phyloP scores from a whole-genome alignment of 306 rosid species.

The Castanea crenata region DNA sequence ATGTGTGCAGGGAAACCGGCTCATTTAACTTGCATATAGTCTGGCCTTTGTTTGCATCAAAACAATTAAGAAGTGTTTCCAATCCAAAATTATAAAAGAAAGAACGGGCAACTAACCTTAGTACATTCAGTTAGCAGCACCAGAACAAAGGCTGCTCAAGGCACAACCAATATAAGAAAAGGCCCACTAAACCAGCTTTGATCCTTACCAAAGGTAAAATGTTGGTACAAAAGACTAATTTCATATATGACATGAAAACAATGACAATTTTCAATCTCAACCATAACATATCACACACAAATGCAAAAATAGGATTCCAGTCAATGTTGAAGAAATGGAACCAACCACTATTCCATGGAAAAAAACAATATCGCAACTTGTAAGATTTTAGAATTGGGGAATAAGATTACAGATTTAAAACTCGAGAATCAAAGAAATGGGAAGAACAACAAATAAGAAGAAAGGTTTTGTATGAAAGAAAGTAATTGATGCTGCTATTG shows the following conservation, averaged over 20 bases:
- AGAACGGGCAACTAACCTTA: neutral
- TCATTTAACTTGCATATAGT: neutral
- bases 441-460: conserved; percentile 22
- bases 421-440: conserved; percentile 30
- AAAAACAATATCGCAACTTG: conserved; percentile 20
- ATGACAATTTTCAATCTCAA: conserved; percentile 24
- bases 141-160: neutral
- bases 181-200: neutral
- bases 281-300: conserved; percentile 21
- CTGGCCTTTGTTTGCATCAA: no score
- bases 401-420: conserved; percentile 12
- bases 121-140: neutral
- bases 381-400: conserved; percentile 36
- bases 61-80: no score
- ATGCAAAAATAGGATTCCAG: conserved; percentile 34
- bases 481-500: conserved; percentile 11
- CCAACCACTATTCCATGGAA: conserved; percentile 27
- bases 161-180: neutral
- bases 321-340: conserved; percentile 32
- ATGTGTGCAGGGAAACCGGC: neutral
- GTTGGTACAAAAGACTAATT: neutral
- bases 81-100: no score
- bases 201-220: neutral
- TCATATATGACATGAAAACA: conserved; percentile 5
- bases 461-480: conserved; percentile 12